These are phyloP conservation scores for Macadamia tetraphylla DNA, from an alignment of 164 flowering plant species.

Conservation along the genomic window DNA sequence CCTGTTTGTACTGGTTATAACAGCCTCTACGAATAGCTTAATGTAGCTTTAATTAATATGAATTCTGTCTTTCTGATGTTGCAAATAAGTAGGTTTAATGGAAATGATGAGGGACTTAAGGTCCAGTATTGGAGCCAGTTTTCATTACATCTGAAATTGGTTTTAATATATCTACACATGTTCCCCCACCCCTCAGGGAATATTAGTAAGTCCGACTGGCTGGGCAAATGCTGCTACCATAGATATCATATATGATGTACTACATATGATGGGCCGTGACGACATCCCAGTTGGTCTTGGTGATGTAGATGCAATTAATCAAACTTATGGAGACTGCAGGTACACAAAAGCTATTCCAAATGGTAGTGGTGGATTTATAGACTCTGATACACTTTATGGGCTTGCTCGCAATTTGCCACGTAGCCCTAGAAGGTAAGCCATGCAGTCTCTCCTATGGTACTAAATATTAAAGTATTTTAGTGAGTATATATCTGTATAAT, in stretches of 20 bases:
- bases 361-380: conserved; percentile 84
- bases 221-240: conserved; percentile 97
- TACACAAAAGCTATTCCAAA: conserved; percentile 75
- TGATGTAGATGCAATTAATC: conserved; percentile 54
- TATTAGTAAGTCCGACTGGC: conserved; percentile 79
- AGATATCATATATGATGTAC: conserved; percentile 76
- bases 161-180: neutral
- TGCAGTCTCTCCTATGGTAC: neutral
- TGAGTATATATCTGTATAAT: too few species aligned
- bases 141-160: neutral
- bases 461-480: neutral
- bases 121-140: too few species aligned
- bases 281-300: conserved; percentile 94
- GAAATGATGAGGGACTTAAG: too few species aligned
- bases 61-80: too few species aligned
- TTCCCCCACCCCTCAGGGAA: conserved; percentile 44
- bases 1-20: neutral
- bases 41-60: too few species aligned
- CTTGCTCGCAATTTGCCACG: conserved; percentile 72
- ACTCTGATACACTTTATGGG: conserved; percentile 92
- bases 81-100: too few species aligned
- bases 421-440: conserved; percentile 77
- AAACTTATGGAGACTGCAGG: conserved; percentile 80
- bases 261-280: conserved; percentile 99
- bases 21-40: too few species aligned